Evolutionary conservation across 768 basidiomycete genomes (phyloP), one percentile per base, ranked within the genome.

Genomic region (Coprinopsis sp.): DNA sequence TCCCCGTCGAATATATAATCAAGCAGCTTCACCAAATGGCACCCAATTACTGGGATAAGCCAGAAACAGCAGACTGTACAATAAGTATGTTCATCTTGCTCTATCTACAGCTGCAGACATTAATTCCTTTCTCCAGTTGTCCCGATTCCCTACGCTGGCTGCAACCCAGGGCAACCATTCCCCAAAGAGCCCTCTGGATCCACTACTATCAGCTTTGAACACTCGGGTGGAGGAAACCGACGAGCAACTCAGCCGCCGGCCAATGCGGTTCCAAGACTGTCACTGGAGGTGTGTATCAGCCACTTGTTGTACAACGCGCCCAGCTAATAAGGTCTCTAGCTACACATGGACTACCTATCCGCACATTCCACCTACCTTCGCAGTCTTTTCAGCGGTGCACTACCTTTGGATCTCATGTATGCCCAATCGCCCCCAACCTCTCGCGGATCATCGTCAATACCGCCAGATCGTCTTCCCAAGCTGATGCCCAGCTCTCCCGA

Each of bases 311-410:
- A 19, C 12, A 7, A 39, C 28, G 16, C 13, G 28, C 16, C 34
- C 18, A 19, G 37, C 37, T 37, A 37, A 55, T 40, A 54, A 45
- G 40, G 24, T 33, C 38, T 21, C 21, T 55, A 91, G 88, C 67
- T 92, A 22, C 91, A 95, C 57, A 72, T 78, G 52, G 87, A 88
- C 59, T 90, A 84, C 58, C 77, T 95, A 34, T 79, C 81, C n/a
- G 81, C 87, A 14, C 88, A 91, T 62, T 92, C 90, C 0, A 73
- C 73, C 33, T 79, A 91, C 44, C 69, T 93, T 37, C 72, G 82
- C 29, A 77, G 74, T 6, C 73, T 93, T 33, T 78, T 93, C 59
- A 79, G 78, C 54, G 87, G 85, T 22, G 71, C 79, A 31, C 76
- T 78, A 19, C 71, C 82, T 13, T 63, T 80, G 50, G 78, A 86